Conservation (phyloP, 768 basidiomycete genomes). For the Postia placenta region DNA sequence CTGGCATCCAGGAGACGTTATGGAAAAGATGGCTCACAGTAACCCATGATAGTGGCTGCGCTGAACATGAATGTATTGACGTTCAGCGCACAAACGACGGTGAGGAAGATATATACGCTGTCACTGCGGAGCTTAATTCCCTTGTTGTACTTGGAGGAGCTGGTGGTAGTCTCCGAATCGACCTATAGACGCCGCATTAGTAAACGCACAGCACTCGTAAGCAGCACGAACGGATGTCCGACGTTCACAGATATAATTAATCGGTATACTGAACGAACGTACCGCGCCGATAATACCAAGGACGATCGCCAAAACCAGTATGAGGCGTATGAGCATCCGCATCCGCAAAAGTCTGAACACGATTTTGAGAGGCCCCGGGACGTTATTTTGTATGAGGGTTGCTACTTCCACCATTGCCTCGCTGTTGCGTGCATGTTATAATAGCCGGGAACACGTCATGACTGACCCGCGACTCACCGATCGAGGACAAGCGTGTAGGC, state of each 20-base stretch:
- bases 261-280: too few species aligned
- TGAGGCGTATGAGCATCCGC: conserved; percentile 13
- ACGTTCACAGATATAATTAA: too few species aligned
- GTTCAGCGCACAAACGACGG: conserved; percentile 8
- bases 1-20: too few species aligned
- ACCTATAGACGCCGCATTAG: background rate
- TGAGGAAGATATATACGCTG: conserved; percentile 17
- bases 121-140: conserved; percentile 10
- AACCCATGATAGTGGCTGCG: conserved; percentile 7
- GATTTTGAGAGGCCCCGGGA: background rate
- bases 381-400: background rate
- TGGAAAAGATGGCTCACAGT: too few species aligned
- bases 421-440: background rate
- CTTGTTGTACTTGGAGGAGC: conserved; percentile 1
- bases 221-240: background rate
- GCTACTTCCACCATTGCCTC: conserved; percentile 2
- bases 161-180: background rate
- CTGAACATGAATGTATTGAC: conserved; percentile 8
- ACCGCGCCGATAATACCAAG: conserved; percentile 14
- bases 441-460: background rate
- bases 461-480: conserved; percentile 14
- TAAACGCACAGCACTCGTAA: background rate
- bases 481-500: conserved; percentile 29
- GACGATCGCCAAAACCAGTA: conserved; percentile 12
- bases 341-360: conserved; percentile 12